Evolutionary conservation across 352 stramenopile species (phyloP).

Genomic region (Globisporangium paddicum): DNA sequence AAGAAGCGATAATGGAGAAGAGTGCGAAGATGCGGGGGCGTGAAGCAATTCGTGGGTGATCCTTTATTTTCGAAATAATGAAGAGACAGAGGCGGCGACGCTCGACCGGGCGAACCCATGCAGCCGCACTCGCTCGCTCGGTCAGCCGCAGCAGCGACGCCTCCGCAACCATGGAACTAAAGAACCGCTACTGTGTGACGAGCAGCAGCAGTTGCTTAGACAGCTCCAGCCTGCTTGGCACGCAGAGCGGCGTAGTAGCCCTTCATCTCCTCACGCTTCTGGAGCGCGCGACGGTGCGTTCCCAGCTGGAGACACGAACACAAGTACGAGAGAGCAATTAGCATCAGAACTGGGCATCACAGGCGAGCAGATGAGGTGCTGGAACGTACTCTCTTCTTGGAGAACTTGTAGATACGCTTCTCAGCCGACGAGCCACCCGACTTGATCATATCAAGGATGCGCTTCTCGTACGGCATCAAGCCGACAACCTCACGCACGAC

Average conservation of each 20-base stretch:
- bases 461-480: slow-evolving; percentile 98
- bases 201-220: slow-evolving; percentile 29
- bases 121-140: not conserved
- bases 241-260: slow-evolving; percentile 95
- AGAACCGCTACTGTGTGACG: slow-evolving; percentile 15
- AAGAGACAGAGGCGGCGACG: slow-evolving; percentile 32
- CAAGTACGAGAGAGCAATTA: not conserved
- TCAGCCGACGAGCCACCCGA: slow-evolving; percentile 94
- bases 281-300: slow-evolving; percentile 96
- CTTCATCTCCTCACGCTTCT: slow-evolving; percentile 99
- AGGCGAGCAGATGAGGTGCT: not conserved
- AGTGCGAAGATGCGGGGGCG: slow-evolving; percentile 1
- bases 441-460: slow-evolving; percentile 99
- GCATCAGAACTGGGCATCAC: not conserved
- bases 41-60: slow-evolving; percentile 31
- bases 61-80: slow-evolving; percentile 80
- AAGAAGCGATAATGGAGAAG: too few relatives aligned
- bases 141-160: slow-evolving; percentile 11
- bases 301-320: slow-evolving; percentile 68
- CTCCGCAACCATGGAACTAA: slow-evolving; percentile 39
- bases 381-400: slow-evolving; percentile 93
- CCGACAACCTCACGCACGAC: slow-evolving; percentile 98
- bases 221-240: slow-evolving; percentile 89
- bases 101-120: not conserved
- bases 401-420: slow-evolving; percentile 99